phyloP scores from a whole-genome alignment of 78 protist genomes.

The Dictyostelium brefeldianum region DNA sequence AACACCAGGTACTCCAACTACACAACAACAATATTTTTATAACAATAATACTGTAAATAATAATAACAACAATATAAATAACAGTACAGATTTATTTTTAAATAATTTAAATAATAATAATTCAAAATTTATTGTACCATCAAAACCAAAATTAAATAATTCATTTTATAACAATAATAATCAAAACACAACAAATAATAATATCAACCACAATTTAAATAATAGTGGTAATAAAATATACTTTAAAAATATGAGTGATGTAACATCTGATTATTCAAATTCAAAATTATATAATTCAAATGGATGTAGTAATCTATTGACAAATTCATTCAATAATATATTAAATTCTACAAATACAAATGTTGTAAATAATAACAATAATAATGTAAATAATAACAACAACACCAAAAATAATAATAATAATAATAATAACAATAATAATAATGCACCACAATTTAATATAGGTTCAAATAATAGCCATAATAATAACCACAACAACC shows the following conservation, averaged over 20 bases:
- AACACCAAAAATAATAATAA: background rate
- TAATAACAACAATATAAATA: background rate
- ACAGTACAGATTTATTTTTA: background rate
- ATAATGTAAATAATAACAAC: background rate
- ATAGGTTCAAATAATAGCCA: background rate
- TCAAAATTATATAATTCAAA: background rate
- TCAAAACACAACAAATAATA: background rate
- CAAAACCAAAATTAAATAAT: slow-evolving; percentile 13
- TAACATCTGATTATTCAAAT: slow-evolving; percentile 7
- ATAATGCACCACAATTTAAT: background rate
- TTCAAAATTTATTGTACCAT: background rate
- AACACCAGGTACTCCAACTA: background rate
- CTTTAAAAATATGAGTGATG: background rate
- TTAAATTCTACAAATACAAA: background rate
- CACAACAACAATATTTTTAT: background rate
- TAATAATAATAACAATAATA: background rate
- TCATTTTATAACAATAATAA: background rate
- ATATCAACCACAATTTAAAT: background rate
- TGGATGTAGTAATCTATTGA: background rate
- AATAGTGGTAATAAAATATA: background rate
- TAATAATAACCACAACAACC: background rate
- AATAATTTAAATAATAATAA: background rate
- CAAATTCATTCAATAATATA: slow-evolving; percentile 9
- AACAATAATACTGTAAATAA: background rate
- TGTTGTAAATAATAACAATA: background rate